phyloP scores from a whole-genome alignment of 1,139 yeast species.

The Candida frijolesensis region DNA sequence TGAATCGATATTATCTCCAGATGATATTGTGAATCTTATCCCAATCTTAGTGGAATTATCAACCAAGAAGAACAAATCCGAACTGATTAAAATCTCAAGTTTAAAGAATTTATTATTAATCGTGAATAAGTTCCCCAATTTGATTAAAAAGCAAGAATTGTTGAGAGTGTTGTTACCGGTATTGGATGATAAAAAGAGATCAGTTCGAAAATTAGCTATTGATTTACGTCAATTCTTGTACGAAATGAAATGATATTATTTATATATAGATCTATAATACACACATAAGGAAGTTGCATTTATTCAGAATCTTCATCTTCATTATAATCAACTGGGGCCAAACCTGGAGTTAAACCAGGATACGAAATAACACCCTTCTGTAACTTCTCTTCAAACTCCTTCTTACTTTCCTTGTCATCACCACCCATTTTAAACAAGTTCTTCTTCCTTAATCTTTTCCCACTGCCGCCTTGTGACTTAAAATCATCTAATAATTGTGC shows the following conservation, averaged over 20 bases:
- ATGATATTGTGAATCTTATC: constrained; percentile 58
- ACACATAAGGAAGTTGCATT: constrained; percentile 4
- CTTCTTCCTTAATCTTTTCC: constrained; percentile 32
- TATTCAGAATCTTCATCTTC: constrained; percentile 46
- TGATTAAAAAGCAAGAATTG: constrained; percentile 39
- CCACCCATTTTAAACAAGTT: constrained; percentile 15
- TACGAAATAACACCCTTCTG: constrained; percentile 46
- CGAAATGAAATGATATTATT: constrained; percentile 38
- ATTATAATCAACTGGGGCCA: constrained; percentile 81
- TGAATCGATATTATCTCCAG: constrained; percentile 45
- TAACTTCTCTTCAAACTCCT: constrained; percentile 46
- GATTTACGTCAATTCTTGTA: constrained; percentile 77
- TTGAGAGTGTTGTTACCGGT: constrained; percentile 51
- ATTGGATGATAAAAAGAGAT: constrained; percentile 75
- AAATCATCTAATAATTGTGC: constrained; percentile 35
- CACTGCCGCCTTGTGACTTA: constrained; percentile 21
- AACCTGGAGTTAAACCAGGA: constrained; percentile 86
- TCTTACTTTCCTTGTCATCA: constrained; percentile 13
- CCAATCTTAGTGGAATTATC: constrained; percentile 52
- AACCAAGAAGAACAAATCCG: constrained; percentile 20
- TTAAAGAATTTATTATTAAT: constrained; percentile 15
- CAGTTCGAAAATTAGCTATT: constrained; percentile 72
- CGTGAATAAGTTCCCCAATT: constrained; percentile 11
- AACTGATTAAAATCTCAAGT: constrained; percentile 47
- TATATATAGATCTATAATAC: constrained; percentile 8